These are phyloP conservation scores for Collariella sp. DNA, from an alignment of 495 filamentous ascomycete genomes.

Conservation along the genomic window DNA sequence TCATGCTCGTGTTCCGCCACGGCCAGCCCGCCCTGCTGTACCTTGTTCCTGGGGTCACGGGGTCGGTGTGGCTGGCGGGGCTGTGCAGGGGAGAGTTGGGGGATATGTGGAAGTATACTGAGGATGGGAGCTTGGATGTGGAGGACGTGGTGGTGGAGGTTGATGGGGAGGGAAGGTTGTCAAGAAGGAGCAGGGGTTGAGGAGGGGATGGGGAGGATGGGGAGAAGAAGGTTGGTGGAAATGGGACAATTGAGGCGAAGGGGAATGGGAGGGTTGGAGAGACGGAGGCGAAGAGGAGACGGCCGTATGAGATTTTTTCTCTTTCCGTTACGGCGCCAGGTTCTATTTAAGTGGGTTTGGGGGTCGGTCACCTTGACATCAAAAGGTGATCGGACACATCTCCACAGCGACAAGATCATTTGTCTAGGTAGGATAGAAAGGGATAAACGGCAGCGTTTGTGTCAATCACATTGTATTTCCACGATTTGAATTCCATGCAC, in stretches of 20 bases:
- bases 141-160: slow-evolving; percentile 40
- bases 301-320: not conserved
- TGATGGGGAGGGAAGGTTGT: slow-evolving; percentile 18
- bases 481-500: not conserved
- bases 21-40: slow-evolving; percentile 90
- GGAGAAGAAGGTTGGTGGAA: slow-evolving; percentile 1
- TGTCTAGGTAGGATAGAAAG: not conserved
- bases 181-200: slow-evolving; percentile 4
- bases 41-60: slow-evolving; percentile 78
- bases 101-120: slow-evolving; percentile 74
- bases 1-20: slow-evolving; percentile 70
- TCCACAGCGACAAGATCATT: not conserved
- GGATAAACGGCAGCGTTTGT: not conserved
- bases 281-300: not conserved
- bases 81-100: slow-evolving; percentile 56
- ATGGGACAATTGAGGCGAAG: not conserved
- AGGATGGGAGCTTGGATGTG: slow-evolving; percentile 50
- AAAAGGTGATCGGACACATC: no score
- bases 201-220: slow-evolving; percentile 1
- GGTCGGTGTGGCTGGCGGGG: slow-evolving; percentile 73
- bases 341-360: no score
- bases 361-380: no score
- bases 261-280: slow-evolving; percentile 2
- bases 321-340: not conserved
- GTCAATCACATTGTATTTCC: not conserved